Evolutionary conservation across 1,284 basidiomycete genomes (phyloP), one percentile per base, ranked within the genome.

Genomic region (Malassezia restricta): DNA sequence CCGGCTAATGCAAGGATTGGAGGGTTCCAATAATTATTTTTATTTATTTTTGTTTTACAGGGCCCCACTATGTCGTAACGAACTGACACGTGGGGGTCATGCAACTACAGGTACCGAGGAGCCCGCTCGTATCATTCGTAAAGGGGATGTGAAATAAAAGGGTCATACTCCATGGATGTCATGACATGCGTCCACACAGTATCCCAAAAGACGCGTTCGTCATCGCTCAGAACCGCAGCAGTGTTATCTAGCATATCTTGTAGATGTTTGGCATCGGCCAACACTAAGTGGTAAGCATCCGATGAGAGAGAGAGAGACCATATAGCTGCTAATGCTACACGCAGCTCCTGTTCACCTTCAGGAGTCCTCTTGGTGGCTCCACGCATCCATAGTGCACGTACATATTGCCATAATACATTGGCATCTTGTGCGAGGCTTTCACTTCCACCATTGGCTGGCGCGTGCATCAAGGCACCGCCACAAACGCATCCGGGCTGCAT

Each of bases 351-450:
- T 4, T 40, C 32, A 4, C 30, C 27, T 14, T 30, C 8, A 20
- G 29, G 41, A 0, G n/a, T 38, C 8, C n/a, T 12, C 5, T 24
- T 12, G 30, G 35, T 32, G 9, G 11, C n/a, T 8, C 39, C 38
- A 1, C 40, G 46, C 9, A 41, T 29, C 27, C 30, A 49, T 20
- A 50, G 14, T 6, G 48, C 44, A 5, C 49, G 47, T 8, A 41
- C 48, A n/a, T 35, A 49, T 7, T 24, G 17, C 27, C 45, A 14
- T 3, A 55, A 30, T 8, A 55, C 28, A 4, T 41, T 40, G 8
- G 44, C 39, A 9, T 55, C 47, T 6, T 37, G 47, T 6, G 15
- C 37, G 3, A 55, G n/a, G 8, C 40, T 48, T 35, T 55, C 53
- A 37, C 53, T 46, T 5, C 49, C 49, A 7, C 53, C 53, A 7